Percentiles rank a stretch among this genome's conserved stretches.
Conservation (phyloP, 2,329 filamentous ascomycete genomes). For the Monilinia vaccinii-corymbosi region DNA sequence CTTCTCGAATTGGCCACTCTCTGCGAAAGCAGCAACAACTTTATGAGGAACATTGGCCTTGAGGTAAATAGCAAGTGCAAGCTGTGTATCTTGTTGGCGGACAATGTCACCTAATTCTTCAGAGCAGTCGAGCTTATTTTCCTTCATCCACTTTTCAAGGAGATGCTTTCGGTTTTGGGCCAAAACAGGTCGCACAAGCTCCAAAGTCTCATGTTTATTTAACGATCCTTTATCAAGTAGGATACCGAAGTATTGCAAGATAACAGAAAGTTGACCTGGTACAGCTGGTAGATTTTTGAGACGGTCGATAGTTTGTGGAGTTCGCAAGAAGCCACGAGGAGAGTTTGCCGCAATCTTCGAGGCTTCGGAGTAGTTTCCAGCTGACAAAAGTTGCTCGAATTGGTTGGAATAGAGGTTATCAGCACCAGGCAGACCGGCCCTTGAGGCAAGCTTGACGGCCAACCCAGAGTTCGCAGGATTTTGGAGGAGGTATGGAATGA, state of each 20-base stretch:
- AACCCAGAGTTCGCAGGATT: conserved; percentile 91
- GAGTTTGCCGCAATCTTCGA: conserved; percentile 97
- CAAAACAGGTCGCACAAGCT: conserved; percentile 86
- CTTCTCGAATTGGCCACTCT: conserved; percentile 94
- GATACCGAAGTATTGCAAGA: conserved; percentile 96
- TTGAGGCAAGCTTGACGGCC: conserved; percentile 91
- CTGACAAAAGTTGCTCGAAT: conserved; percentile 77
- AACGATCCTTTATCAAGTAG: conserved; percentile 88
- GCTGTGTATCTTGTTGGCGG: conserved; percentile 75
- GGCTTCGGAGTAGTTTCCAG: conserved; percentile 76
- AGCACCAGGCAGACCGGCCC: conserved; percentile 86
- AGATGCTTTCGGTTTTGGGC: conserved; percentile 91
- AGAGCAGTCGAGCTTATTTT: conserved; percentile 91
- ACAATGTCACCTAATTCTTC: conserved; percentile 95
- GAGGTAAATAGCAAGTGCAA: conserved; percentile 83
- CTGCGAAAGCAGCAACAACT: conserved; percentile 88
- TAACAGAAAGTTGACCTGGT: conserved; percentile 81
- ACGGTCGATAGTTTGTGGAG: conserved; percentile 87
- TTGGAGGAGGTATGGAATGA: conserved; percentile 91
- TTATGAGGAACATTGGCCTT: conserved; percentile 87
- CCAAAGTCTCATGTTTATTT: conserved; percentile 88
- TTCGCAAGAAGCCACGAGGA: conserved; percentile 88
- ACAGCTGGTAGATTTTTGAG: conserved; percentile 81
- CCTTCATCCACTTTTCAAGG: conserved; percentile 94
- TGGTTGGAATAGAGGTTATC: conserved; percentile 89